phyloP scores from a whole-genome alignment of 306 rosid genomes.

The Comarum palustre region DNA sequence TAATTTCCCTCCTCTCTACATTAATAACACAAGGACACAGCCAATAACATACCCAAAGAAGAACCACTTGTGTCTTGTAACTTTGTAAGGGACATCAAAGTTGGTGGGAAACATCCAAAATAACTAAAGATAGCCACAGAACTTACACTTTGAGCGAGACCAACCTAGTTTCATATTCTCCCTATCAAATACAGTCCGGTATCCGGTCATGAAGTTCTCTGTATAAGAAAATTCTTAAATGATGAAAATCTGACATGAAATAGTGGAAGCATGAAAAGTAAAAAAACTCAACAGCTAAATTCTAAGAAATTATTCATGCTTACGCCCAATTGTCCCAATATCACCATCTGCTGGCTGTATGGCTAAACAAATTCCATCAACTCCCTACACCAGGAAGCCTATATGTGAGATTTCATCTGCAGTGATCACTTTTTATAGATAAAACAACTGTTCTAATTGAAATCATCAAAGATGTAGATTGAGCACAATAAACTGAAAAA shows the following conservation, averaged over 20 bases:
- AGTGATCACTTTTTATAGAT: not conserved
- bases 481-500: not conserved
- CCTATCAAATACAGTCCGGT: conserved; percentile 82
- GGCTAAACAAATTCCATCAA: conserved; percentile 74
- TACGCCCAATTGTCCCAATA: conserved; percentile 83
- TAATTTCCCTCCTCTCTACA: not conserved
- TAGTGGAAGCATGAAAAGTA: not conserved
- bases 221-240: conserved; percentile 27
- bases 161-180: conserved; percentile 73
- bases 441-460: not conserved
- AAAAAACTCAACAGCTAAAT: not conserved
- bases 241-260: not conserved
- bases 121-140: conserved; percentile 20
- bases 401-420: conserved; percentile 10
- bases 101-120: not conserved
- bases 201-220: conserved; percentile 90
- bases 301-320: conserved; percentile 27
- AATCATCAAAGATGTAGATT: not conserved
- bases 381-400: conserved; percentile 54
- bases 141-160: conserved; percentile 86
- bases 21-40: not conserved
- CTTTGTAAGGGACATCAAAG: not conserved
- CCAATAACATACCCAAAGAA: not conserved
- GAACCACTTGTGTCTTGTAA: too few species aligned
- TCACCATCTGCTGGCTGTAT: conserved; percentile 70